Percentiles rank a stretch among this genome's conserved stretches.
These are phyloP conservation scores for Coprinellus micaceus DNA, from an alignment of 768 basidiomycete species.

Conservation along the genomic window DNA sequence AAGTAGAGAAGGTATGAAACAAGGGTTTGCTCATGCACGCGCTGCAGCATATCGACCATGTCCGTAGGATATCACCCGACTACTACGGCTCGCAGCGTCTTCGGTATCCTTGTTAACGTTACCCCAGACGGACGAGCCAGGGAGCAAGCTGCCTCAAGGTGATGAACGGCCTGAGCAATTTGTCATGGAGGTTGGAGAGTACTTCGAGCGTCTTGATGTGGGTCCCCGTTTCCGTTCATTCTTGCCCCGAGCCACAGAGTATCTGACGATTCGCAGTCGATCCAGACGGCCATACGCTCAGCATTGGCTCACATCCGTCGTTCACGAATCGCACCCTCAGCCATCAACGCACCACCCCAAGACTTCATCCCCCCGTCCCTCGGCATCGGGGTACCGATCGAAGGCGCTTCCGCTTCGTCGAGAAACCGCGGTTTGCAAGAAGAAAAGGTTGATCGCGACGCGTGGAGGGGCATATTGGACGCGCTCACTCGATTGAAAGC, in stretches of 20 bases:
- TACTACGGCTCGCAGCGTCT: constrained; percentile 72
- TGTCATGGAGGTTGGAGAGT: constrained; percentile 79
- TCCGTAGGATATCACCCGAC: constrained; percentile 70
- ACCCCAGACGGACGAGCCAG: constrained; percentile 74
- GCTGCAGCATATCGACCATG: neutral
- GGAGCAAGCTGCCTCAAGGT: constrained; percentile 69
- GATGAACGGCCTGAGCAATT: constrained; percentile 85
- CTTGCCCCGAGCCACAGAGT: neutral
- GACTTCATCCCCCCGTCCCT: constrained; percentile 75
- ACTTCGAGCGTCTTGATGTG: constrained; percentile 80
- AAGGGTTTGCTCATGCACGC: neutral
- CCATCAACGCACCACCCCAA: constrained; percentile 74
- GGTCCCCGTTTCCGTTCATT: constrained; percentile 14
- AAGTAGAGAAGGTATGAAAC: constrained; percentile 64
- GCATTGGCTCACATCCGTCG: constrained; percentile 78
- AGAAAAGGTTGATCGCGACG: constrained; percentile 69
- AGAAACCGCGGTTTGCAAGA: constrained; percentile 70
- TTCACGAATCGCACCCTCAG: constrained; percentile 81
- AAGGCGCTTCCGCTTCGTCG: constrained; percentile 23
- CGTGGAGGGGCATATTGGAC: constrained; percentile 72
- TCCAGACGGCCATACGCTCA: constrained; percentile 72
- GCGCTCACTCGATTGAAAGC: constrained; percentile 64
- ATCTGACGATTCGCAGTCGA: constrained; percentile 43
- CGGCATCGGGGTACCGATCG: constrained; percentile 67
- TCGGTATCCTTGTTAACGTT: constrained; percentile 76